Evolutionary conservation across 257 asterid species (phyloP).

Genomic region (Nemophila menziesii): DNA sequence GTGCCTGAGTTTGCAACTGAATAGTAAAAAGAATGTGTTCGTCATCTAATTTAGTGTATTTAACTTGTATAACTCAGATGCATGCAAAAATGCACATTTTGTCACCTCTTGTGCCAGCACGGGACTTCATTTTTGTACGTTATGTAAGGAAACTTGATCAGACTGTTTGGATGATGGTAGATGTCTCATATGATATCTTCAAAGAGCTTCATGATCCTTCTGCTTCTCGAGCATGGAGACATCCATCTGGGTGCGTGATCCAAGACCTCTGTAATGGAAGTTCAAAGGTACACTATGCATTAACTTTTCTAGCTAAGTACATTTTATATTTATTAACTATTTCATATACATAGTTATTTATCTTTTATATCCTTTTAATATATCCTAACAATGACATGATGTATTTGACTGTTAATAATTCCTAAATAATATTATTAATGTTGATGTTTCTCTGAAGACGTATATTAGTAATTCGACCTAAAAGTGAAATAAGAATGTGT

Average conservation of each 20-base stretch:
- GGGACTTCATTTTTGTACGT: constrained; percentile 55
- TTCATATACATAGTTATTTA: no score
- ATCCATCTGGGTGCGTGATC: constrained; percentile 69
- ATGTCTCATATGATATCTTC: constrained; percentile 40
- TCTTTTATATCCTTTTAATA: no score
- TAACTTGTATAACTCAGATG: constrained; percentile 43
- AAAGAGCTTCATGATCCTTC: constrained; percentile 26
- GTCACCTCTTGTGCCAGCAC: constrained; percentile 65
- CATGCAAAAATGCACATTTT: constrained; percentile 44
- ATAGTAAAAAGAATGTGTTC: no score
- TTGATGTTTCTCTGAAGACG: no score
- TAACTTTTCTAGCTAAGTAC: background rate
- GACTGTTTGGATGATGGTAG: constrained; percentile 47
- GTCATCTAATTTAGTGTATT: background rate
- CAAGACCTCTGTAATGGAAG: constrained; percentile 46
- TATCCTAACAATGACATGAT: no score
- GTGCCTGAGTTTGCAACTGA: no score
- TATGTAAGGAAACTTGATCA: constrained; percentile 36
- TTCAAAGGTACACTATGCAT: constrained; percentile 30
- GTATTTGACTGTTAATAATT: no score
- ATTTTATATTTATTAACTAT: no score
- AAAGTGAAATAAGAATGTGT: no score
- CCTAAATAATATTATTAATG: no score
- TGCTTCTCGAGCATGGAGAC: constrained; percentile 41
- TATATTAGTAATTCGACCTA: no score